Evolutionary conservation across 441 rosid species (phyloP), one percentile per base, ranked within the genome.

Genomic region (Croton laevigatus): DNA sequence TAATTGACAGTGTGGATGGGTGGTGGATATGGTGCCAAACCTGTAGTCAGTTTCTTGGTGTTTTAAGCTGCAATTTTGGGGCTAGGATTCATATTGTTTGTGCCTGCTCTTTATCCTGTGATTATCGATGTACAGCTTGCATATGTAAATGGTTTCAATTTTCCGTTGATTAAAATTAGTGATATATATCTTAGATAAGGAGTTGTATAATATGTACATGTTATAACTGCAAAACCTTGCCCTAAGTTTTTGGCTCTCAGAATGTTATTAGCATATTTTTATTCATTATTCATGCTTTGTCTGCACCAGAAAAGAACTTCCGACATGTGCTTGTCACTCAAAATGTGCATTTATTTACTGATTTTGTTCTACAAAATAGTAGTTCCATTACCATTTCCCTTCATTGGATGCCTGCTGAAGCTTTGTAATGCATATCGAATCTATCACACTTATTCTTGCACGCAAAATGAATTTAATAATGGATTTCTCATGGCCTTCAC

Each of bases 21-120:
- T 62, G 71, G 68, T 76, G 76, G 74, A 45, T 49, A 45, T 12
- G 57, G 65, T 72, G 74, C 75, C 55, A 11, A 62, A 68, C 44
- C 44, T 74, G 66, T 22, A 57, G 37, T 48, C 69, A 32, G 42
- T 66, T 17, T 34, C 44, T 59, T 77, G 55, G 55, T 49, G 57
- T 71, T 73, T 17, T 71, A 66, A 69, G 64, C 72, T 58, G 58
- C 66, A 20, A 20, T 64, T n/a, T 78, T 49, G 44, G 65, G 72
- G 34, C 68, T 60, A 57, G 45, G 70, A 38, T 75, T 57, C 69
- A 20, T 67, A 36, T 40, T 22, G 14, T 66, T 17, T 70, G n/a
- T 55, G 54, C 66, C 16, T 1, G 8, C 5, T 58, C 38, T 73
- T 48, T 45, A 53, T 66, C 16, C 19, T 8, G 17, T 48, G 53